Conservation (phyloP, 176 grass and related monocot species). For the Echinochloa phyllopogon region DNA sequence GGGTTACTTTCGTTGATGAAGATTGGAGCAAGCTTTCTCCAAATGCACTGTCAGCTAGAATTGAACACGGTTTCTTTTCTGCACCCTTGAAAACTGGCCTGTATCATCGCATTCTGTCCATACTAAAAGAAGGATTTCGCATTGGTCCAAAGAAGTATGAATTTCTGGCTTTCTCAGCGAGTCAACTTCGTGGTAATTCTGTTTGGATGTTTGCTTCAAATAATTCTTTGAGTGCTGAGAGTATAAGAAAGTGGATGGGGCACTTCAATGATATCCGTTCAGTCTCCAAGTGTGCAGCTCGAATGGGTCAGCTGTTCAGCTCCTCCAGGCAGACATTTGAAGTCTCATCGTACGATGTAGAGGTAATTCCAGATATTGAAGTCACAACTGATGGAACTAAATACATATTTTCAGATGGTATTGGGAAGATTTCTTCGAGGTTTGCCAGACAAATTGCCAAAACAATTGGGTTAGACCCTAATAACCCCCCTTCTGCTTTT, state of each 20-base stretch:
- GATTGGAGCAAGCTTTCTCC: constrained; percentile 90
- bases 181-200: constrained; percentile 91
- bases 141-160: constrained; percentile 88
- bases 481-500: constrained; percentile 79
- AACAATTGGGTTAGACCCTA: constrained; percentile 58
- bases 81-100: constrained; percentile 78
- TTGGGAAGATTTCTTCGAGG: constrained; percentile 74
- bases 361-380: constrained; percentile 88
- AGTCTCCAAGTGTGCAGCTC: constrained; percentile 93
- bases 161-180: constrained; percentile 98
- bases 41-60: constrained; percentile 73
- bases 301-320: constrained; percentile 98
- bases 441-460: constrained; percentile 71
- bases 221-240: constrained; percentile 65
- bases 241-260: constrained; percentile 92
- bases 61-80: constrained; percentile 65
- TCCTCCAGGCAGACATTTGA: constrained; percentile 78
- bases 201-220: constrained; percentile 99
- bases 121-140: constrained; percentile 80
- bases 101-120: constrained; percentile 74
- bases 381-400: constrained; percentile 68
- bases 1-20: constrained; percentile 96
- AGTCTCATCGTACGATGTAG: constrained; percentile 47
- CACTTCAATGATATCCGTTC: constrained; percentile 76
- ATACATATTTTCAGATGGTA: constrained; percentile 95